Percentiles rank a stretch among this genome's conserved stretches.
Conservation (phyloP, 176 grass and related monocot species). For the Saccharum spontaneum region DNA sequence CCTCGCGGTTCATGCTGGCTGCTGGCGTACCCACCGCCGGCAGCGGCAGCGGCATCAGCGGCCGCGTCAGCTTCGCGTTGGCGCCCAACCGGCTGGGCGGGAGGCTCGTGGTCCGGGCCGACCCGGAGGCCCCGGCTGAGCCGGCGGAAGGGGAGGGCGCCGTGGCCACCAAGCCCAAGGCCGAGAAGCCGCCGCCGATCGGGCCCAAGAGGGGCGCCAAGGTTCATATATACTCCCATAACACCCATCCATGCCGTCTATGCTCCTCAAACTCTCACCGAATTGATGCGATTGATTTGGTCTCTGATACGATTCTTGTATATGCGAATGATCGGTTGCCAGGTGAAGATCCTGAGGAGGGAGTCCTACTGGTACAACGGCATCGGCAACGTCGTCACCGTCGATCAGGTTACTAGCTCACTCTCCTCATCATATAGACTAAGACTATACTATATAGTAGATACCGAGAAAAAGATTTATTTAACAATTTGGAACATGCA, state of each 20-base stretch:
- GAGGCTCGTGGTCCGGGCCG: conserved; percentile 62
- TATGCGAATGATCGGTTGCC: neutral
- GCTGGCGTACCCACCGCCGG: neutral
- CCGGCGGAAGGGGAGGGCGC: conserved; percentile 28
- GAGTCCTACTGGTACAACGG: conserved; percentile 98
- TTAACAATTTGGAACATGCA: neutral
- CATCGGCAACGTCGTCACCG: conserved; percentile 70
- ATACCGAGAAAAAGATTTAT: neutral
- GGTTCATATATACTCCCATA: conserved; percentile 14
- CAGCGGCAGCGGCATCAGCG: conserved; percentile 33
- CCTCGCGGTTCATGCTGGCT: conserved; percentile 70
- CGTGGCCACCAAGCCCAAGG: conserved; percentile 45
- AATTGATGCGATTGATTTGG: neutral
- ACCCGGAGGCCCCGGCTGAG: conserved; percentile 40
- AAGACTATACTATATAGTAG: neutral
- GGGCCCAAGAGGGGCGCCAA: conserved; percentile 82
- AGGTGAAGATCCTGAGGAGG: conserved; percentile 95
- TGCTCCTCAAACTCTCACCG: neutral
- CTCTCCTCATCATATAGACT: neutral
- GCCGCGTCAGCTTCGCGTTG: conserved; percentile 44
- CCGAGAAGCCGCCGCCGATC: conserved; percentile 70
- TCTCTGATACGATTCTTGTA: neutral
- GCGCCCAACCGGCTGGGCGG: conserved; percentile 33
- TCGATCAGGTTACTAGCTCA: conserved; percentile 67
- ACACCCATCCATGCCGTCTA: neutral